Conservation (phyloP, 805 yeast genomes). For the Teunomyces panamensis region DNA sequence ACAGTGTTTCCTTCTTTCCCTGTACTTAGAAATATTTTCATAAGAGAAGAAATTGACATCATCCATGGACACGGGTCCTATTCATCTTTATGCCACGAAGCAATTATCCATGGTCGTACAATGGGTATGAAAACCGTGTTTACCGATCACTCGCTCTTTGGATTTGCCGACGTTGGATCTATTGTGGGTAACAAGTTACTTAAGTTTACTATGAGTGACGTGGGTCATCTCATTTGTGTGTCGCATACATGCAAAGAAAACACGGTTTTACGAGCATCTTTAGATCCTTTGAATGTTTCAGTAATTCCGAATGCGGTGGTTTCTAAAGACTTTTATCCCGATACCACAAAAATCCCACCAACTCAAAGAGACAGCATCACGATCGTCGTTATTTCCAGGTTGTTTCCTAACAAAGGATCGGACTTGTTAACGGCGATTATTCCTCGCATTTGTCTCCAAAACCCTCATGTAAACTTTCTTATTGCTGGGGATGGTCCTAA, state of each 20-base stretch:
- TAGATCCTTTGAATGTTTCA: constrained; percentile 73
- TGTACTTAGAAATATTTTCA: constrained; percentile 73
- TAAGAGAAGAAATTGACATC: constrained; percentile 81
- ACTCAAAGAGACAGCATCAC: constrained; percentile 49
- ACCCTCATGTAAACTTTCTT: constrained; percentile 67
- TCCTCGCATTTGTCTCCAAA: constrained; percentile 70
- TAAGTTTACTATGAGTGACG: constrained; percentile 78
- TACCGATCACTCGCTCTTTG: constrained; percentile 95
- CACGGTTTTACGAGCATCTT: constrained; percentile 80
- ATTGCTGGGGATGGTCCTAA: constrained; percentile 98
- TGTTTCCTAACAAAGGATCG: constrained; percentile 96
- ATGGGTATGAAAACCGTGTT: constrained; percentile 91
- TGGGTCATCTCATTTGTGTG: constrained; percentile 94
- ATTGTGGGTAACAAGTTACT: constrained; percentile 83
- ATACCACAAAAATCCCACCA: constrained; percentile 6
- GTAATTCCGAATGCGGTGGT: constrained; percentile 97
- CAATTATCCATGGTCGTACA: constrained; percentile 84
- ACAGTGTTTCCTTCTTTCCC: constrained; percentile 89
- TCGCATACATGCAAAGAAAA: constrained; percentile 96
- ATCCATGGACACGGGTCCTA: constrained; percentile 96
- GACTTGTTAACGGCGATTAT: constrained; percentile 81
- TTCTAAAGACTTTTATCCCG: constrained; percentile 71
- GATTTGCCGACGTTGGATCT: constrained; percentile 82
- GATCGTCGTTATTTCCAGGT: constrained; percentile 84
- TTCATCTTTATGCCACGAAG: constrained; percentile 84